Conservation (phyloP, 169 alveolate genomes). For the Perkinsus marinus region DNA sequence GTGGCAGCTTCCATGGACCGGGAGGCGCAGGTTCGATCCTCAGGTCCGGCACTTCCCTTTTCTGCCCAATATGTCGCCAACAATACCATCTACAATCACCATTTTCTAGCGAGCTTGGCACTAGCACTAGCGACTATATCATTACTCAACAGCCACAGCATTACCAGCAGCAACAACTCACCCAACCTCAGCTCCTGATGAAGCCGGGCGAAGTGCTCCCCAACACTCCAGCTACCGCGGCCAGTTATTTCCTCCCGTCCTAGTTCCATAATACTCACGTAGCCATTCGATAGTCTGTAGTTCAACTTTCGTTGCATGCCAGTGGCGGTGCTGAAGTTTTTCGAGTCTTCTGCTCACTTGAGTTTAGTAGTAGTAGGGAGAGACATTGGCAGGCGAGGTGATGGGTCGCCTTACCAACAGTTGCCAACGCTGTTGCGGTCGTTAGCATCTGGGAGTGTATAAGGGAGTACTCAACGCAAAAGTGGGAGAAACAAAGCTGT, state of each 20-base stretch:
- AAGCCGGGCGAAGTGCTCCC: not conserved
- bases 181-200: not conserved
- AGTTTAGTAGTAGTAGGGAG: no score
- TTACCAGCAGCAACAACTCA: not conserved
- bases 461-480: not conserved
- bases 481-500: not conserved
- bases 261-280: no score
- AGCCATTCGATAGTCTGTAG: no score
- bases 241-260: no score
- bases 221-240: not conserved
- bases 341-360: no score
- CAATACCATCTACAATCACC: not conserved
- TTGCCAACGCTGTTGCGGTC: not conserved
- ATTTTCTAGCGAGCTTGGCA: not conserved
- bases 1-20: no score
- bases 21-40: not conserved
- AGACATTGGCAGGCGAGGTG: no score
- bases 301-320: no score
- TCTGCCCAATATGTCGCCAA: not conserved
- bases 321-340: no score
- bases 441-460: not conserved
- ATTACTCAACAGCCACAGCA: not conserved
- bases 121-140: not conserved
- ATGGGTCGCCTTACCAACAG: no score
- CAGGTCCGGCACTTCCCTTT: not conserved